Evolutionary conservation across 257 asterid species (phyloP).

Genomic region (Rubia yunnanensis): DNA sequence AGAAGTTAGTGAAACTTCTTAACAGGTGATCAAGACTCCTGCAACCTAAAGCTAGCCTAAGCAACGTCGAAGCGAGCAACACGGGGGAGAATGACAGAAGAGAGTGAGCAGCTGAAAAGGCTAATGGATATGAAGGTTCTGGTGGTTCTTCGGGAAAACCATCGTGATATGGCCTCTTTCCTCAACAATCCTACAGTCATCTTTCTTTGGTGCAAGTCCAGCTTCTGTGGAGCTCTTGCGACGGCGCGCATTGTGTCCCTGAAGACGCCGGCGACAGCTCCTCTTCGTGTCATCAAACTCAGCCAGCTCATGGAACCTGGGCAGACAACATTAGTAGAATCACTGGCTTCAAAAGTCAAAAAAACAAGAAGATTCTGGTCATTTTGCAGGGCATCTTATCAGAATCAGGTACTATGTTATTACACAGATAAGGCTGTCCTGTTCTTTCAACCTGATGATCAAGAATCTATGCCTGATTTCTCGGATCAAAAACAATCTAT

Average conservation of each 20-base stretch:
- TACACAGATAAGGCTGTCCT: background rate
- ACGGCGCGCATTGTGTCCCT: constrained; percentile 51
- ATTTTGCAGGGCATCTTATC: background rate
- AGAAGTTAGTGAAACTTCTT: background rate
- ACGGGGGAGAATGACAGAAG: constrained; percentile 38
- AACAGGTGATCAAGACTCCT: background rate
- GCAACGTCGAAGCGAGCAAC: background rate
- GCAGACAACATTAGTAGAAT: background rate
- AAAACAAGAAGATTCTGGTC: background rate
- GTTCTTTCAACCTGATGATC: background rate
- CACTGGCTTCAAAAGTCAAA: background rate
- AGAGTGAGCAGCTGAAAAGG: constrained; percentile 39
- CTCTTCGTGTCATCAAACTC: constrained; percentile 49
- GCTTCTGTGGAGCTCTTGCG: constrained; percentile 32
- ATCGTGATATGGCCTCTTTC: constrained; percentile 12
- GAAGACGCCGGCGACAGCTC: constrained; percentile 48
- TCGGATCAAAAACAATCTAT: background rate
- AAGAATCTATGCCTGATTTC: background rate
- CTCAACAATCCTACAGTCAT: constrained; percentile 16
- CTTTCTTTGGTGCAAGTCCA: constrained; percentile 9
- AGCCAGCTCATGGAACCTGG: constrained; percentile 44
- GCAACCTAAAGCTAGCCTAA: background rate
- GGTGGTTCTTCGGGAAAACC: constrained; percentile 6
- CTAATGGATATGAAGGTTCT: constrained; percentile 19
- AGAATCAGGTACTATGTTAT: background rate